Evolutionary conservation across 2,329 filamentous ascomycete genomes (phyloP).

Genomic region (Penicillium sp.): DNA sequence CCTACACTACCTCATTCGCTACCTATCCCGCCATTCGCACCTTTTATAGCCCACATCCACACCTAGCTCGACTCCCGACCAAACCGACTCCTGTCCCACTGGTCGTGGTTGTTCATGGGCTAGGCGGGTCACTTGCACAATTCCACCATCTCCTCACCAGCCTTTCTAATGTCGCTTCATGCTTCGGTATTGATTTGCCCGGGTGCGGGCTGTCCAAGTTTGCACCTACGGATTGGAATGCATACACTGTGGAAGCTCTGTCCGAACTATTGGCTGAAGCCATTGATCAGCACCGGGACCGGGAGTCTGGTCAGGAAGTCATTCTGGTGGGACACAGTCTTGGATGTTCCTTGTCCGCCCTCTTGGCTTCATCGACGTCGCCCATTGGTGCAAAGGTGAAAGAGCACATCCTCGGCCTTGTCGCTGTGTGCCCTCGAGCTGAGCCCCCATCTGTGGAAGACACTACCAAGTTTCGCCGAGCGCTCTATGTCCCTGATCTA

Average conservation of each 20-base stretch:
- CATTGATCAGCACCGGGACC: conserved; percentile 70
- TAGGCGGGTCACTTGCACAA: conserved; percentile 88
- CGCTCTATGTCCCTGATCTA: conserved; percentile 63
- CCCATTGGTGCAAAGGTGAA: conserved; percentile 54
- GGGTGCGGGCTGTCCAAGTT: conserved; percentile 83
- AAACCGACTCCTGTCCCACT: conserved; percentile 73
- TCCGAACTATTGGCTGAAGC: conserved; percentile 70
- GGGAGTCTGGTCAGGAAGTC: conserved; percentile 64
- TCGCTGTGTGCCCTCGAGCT: conserved; percentile 78
- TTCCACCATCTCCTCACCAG: conserved; percentile 79
- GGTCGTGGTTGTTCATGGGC: conserved; percentile 85
- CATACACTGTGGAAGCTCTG: conserved; percentile 75
- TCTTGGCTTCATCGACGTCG: conserved; percentile 63
- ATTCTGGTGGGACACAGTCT: conserved; percentile 86
- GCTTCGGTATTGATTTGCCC: conserved; percentile 83
- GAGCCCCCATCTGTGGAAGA: conserved; percentile 58
- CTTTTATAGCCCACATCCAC: conserved; percentile 78
- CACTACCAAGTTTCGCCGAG: conserved; percentile 50
- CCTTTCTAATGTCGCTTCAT: conserved; percentile 77
- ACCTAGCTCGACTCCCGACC: conserved; percentile 74
- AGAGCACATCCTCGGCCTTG: conserved; percentile 67
- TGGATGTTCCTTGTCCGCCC: conserved; percentile 74
- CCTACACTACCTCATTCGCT: conserved; percentile 67
- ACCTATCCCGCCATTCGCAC: conserved; percentile 75
- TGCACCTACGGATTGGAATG: conserved; percentile 65